Evolutionary conservation across 2,329 filamentous ascomycete species (phyloP), one percentile per base, ranked within the genome.

Genomic region (Pezicula rhizophila): DNA sequence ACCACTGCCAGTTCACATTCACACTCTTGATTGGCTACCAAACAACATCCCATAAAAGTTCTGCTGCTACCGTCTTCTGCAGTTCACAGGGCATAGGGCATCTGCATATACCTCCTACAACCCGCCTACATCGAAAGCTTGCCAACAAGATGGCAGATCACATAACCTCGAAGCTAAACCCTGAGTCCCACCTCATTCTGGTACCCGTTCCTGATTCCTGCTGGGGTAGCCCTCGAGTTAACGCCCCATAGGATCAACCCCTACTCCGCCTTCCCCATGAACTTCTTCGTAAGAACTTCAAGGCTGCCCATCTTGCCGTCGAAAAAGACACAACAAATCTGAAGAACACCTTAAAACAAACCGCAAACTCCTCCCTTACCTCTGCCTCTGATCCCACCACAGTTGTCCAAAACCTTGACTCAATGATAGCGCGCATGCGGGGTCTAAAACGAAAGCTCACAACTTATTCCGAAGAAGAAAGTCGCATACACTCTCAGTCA

Each of bases 241-340:
- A 60, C 43, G 45, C 40, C 28, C 44, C 25, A 18, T 56, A 92
- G 90, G 93, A 99, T 64, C 92, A 97, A 78, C 87, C 92, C 4
- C 86, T 97, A 57, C 82, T 99, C 57, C 89, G 91, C 31, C 82
- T 97, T 18, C 93, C 93, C 15, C 86, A 92, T 69, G 93, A 97
- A 66, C 85, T 96, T 49, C 84, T 95, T 18, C 86, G 90, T 48
- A 92, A 93, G 67, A 97, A 95, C 71, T 95, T 97, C 71, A 93
- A 95, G 61, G 82, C 85, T 3, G 87, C 87, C 39, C 87, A 90
- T 65, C 83, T 85, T 62, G 75, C 80, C 55, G 80, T 90, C 65
- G 87, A 92, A 64, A 85, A 84, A 64, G 82, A 87, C 58, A 81
- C 79, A 53, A 75, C 76, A 15, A 74, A 75, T 43, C 70, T 89